These are phyloP conservation scores for Cryptococcus sp. DNA, from an alignment of 1,284 basidiomycete species.

Conservation along the genomic window DNA sequence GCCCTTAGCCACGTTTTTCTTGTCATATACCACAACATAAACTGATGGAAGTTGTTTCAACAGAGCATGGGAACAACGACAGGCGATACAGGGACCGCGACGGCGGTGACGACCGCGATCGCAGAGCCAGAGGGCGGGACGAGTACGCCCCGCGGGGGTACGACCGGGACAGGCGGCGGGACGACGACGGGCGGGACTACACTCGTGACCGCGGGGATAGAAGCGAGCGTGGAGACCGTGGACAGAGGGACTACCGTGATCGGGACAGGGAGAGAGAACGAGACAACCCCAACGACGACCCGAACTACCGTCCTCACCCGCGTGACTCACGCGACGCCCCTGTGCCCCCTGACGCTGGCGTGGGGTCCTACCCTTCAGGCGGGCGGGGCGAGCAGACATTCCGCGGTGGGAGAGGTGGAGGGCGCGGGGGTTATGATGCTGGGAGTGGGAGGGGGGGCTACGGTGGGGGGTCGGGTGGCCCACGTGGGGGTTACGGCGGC, in stretches of 20 bases:
- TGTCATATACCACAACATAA: no score
- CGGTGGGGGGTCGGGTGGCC: background rate
- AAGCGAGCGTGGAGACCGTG: slow-evolving; percentile 34
- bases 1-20: no score
- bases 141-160: background rate
- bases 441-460: background rate
- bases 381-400: background rate
- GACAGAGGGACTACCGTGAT: slow-evolving; percentile 36
- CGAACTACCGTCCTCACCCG: slow-evolving; percentile 43
- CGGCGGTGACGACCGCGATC: background rate
- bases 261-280: slow-evolving; percentile 45
- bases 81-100: background rate
- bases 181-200: background rate
- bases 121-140: background rate
- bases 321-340: no score
- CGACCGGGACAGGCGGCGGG: background rate
- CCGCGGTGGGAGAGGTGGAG: slow-evolving; percentile 2
- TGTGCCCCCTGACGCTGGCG: no score
- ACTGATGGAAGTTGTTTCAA: no score
- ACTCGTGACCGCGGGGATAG: slow-evolving; percentile 14
- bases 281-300: slow-evolving; percentile 20
- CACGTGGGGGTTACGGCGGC: slow-evolving; percentile 12
- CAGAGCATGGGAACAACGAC: background rate
- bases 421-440: background rate
- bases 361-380: background rate